Base-by-base conservation (phyloP, 352 stramenopile genomes). In the Phytophthora cryptogea region DNA sequence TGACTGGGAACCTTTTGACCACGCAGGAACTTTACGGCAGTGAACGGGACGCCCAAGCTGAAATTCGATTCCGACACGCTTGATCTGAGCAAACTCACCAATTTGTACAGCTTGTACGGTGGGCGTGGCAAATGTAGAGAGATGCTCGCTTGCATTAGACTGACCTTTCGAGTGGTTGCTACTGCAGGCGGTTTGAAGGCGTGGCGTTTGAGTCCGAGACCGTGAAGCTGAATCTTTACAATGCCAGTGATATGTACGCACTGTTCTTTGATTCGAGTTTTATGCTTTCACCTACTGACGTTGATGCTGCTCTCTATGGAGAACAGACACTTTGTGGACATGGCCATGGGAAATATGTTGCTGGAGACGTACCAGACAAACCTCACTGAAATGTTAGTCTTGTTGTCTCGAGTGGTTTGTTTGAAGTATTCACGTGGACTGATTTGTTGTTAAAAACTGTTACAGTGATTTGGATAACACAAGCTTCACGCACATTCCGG, bases 401-500 rank as follows among this genome's bases (percentile, higher is more conserved):
- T n/a, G n/a, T n/a, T n/a, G 17, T 6, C n/a, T 35, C 13, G n/a
- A 4, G 31, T 13, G 26, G 13, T 35, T 45, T 56, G 20, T n/a
- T n/a, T n/a, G n/a, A n/a, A n/a, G n/a, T n/a, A n/a, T n/a, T n/a
- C n/a, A n/a, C n/a, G n/a, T n/a, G n/a, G n/a, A n/a, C n/a, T n/a
- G n/a, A n/a, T n/a, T n/a, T n/a, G n/a, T n/a, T n/a, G n/a, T n/a
- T n/a, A n/a, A n/a, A n/a, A n/a, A n/a, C 20, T 4, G 14, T 47
- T 26, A 4, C 40, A 83, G 74, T 28, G 48, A 69, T 5, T 55
- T 83, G 6, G 0, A 5, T 3, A 16, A 36, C 13, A 76, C 52
- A 5, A 13, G 27, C 1, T 80, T 83, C 35, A 11, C 23, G 4
- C 16, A 45, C 23, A 28, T 83, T 5, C 74, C 74, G 3, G 60